Percentiles rank a stretch among this genome's conserved stretches.
Evolutionary conservation across 176 grass and related monocot genomes (phyloP).

Genomic region (Olyra latifolia): DNA sequence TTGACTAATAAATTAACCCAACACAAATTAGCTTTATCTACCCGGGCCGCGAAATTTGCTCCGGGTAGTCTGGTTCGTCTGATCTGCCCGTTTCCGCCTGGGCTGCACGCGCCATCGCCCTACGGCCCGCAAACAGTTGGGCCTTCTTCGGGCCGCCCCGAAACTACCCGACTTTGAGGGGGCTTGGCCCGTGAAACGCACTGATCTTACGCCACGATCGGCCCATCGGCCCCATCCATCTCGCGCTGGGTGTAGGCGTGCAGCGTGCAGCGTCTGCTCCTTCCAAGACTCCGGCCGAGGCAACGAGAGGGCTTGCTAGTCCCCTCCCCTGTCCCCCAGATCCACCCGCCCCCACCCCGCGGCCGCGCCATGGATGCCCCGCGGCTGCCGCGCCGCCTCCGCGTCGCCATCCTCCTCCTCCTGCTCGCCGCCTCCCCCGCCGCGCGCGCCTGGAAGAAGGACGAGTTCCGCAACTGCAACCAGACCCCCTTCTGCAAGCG

Average conservation of each 20-base stretch:
- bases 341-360: constrained; percentile 19
- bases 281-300: constrained; percentile 28
- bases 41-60: too few species aligned
- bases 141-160: too few species aligned
- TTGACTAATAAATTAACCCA: too few species aligned
- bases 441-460: constrained; percentile 80
- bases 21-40: too few species aligned
- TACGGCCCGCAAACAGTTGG: background rate
- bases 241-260: too few species aligned
- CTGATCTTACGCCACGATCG: too few species aligned
- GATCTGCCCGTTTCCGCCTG: too few species aligned
- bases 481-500: constrained; percentile 97
- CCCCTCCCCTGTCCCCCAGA: constrained; percentile 30
- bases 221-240: too few species aligned
- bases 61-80: too few species aligned
- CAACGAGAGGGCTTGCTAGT: background rate
- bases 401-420: constrained; percentile 25
- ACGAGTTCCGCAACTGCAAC: constrained; percentile 90
- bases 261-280: background rate
- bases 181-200: background rate
- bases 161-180: too few species aligned
- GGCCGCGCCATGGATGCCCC: constrained; percentile 44
- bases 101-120: too few species aligned
- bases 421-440: constrained; percentile 32
- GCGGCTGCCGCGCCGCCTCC: constrained; percentile 26